Percentiles rank a stretch among this genome's conserved stretches.
These are phyloP conservation scores for Phytopythium litorale DNA, from an alignment of 352 stramenopile genomes.

Conservation along the genomic window DNA sequence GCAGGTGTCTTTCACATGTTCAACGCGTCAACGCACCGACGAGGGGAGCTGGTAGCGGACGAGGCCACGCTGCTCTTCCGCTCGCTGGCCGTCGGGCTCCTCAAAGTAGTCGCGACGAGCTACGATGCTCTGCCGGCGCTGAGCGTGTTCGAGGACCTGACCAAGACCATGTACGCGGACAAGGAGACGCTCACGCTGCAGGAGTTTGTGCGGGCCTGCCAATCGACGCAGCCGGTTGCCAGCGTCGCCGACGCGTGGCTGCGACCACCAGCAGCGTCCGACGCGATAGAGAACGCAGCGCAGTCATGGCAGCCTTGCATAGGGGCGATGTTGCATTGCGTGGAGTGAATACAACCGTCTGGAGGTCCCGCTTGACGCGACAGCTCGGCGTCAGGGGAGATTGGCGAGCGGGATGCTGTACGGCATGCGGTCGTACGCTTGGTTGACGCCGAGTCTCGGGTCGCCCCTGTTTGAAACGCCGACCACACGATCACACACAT, in stretches of 20 bases:
- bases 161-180: conserved; percentile 24
- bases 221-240: conserved; percentile 10
- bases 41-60: conserved; percentile 22
- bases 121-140: background rate
- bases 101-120: conserved; percentile 10
- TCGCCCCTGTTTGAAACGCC: conserved; percentile 34
- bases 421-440: conserved; percentile 73
- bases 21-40: conserved; percentile 26
- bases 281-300: background rate
- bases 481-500: background rate
- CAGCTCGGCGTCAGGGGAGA: conserved; percentile 23
- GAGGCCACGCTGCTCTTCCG: conserved; percentile 30
- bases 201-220: conserved; percentile 16
- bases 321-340: background rate
- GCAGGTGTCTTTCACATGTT: conserved; percentile 28
- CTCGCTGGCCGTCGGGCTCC: conserved; percentile 9
- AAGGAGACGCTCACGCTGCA: conserved; percentile 17
- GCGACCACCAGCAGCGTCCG: background rate
- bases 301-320: background rate
- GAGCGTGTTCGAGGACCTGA: conserved; percentile 22
- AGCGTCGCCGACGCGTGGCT: conserved; percentile 16
- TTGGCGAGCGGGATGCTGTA: conserved; percentile 72
- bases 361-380: background rate
- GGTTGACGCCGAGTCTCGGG: conserved; percentile 64
- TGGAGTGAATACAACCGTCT: background rate